These are phyloP conservation scores for Hypoxylon rickii DNA, from an alignment of 495 filamentous ascomycete genomes.

Conservation along the genomic window DNA sequence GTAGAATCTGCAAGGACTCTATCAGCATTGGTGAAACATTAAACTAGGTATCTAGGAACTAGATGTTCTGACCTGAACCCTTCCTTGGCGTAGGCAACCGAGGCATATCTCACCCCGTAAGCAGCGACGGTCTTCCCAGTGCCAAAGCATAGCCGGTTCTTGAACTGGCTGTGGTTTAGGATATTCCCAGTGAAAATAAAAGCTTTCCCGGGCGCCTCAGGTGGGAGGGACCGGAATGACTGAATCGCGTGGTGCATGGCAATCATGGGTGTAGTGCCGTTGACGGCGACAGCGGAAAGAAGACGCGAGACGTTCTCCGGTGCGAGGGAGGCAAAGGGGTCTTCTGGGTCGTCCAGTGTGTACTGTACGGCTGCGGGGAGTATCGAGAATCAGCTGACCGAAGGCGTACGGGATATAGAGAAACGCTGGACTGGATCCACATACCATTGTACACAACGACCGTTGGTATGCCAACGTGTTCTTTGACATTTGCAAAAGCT, in stretches of 20 bases:
- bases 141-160: slow-evolving; percentile 13
- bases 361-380: slow-evolving; percentile 13
- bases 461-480: slow-evolving; percentile 9
- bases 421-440: background rate
- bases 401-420: background rate
- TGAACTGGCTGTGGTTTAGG: slow-evolving; percentile 17
- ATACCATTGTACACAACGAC: slow-evolving; percentile 14
- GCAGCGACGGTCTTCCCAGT: slow-evolving; percentile 11
- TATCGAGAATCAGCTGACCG: background rate
- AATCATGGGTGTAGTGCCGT: slow-evolving; percentile 12
- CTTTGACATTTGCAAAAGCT: slow-evolving; percentile 10
- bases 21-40: background rate
- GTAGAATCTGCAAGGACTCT: slow-evolving; percentile 1
- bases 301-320: slow-evolving; percentile 12
- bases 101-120: slow-evolving; percentile 15
- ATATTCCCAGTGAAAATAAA: slow-evolving; percentile 18
- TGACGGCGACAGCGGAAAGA: slow-evolving; percentile 11
- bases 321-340: slow-evolving; percentile 12
- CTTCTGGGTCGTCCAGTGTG: slow-evolving; percentile 4
- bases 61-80: slow-evolving; percentile 7
- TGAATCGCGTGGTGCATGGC: slow-evolving; percentile 9
- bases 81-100: slow-evolving; percentile 12
- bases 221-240: slow-evolving; percentile 5
- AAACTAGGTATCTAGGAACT: background rate
- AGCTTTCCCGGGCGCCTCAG: slow-evolving; percentile 5